Conservation (phyloP, 2,329 filamentous ascomycete species). For the Paecilomyces dactylethromorphus region DNA sequence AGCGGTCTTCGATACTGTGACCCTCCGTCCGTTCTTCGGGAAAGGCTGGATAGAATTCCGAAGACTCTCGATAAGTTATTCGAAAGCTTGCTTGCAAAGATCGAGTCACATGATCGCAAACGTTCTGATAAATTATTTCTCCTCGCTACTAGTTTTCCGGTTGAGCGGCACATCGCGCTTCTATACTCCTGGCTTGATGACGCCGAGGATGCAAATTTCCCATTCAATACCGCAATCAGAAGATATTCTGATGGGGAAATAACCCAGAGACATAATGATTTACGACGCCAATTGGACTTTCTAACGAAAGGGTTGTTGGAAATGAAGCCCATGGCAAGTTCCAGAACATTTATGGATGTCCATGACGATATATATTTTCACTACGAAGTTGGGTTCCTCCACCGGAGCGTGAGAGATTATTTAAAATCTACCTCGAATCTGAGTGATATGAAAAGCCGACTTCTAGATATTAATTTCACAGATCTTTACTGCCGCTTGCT, state of each 20-base stretch:
- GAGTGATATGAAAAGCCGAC: not conserved
- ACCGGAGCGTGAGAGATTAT: slow-evolving; percentile 1
- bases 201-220: slow-evolving; percentile 1
- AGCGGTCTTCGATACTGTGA: slow-evolving; percentile 9
- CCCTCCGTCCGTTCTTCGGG: slow-evolving; percentile 6
- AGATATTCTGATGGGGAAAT: not conserved
- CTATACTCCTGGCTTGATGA: slow-evolving; percentile 4
- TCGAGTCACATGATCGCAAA: slow-evolving; percentile 7
- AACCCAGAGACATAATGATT: not conserved
- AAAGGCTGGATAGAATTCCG: slow-evolving; percentile 9
- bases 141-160: not conserved
- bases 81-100: slow-evolving; percentile 9
- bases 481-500: not conserved
- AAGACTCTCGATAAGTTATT: slow-evolving; percentile 13
- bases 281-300: not conserved
- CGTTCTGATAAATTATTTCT: slow-evolving; percentile 7
- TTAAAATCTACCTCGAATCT: not conserved
- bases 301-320: slow-evolving; percentile 2
- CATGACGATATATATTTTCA: not conserved
- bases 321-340: not conserved
- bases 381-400: slow-evolving; percentile 1
- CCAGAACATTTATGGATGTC: not conserved
- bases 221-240: not conserved
- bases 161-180: not conserved
- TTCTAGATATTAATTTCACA: not conserved